These are phyloP conservation scores for Auricularia cornea DNA, from an alignment of 768 basidiomycete genomes.

Conservation along the genomic window DNA sequence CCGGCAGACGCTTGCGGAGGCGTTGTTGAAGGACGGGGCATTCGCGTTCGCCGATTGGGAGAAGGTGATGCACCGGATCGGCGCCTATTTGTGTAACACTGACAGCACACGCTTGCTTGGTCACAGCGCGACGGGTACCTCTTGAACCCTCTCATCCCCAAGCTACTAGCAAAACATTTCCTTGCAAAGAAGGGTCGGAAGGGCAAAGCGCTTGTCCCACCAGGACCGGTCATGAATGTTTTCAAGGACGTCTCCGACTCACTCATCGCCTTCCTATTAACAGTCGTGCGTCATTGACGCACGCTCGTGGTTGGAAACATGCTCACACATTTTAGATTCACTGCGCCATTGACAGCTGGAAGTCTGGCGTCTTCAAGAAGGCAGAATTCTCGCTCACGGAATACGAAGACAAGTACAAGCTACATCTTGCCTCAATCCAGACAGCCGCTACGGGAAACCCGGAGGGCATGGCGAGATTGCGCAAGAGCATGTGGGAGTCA, in stretches of 20 bases:
- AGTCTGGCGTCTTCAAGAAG: neutral
- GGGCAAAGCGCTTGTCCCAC: neutral
- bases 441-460: neutral
- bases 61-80: neutral
- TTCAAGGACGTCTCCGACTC: neutral
- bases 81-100: neutral
- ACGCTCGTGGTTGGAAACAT: neutral
- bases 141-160: neutral
- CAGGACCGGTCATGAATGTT: neutral
- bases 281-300: neutral
- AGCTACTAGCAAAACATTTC: neutral
- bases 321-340: neutral
- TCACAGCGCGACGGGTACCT: neutral
- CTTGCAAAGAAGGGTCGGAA: neutral
- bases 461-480: too few species aligned
- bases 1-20: neutral
- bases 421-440: neutral
- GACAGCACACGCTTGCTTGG: neutral
- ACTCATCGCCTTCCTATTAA: neutral
- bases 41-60: neutral
- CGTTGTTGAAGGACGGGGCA: neutral
- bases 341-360: neutral
- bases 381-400: neutral
- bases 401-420: neutral
- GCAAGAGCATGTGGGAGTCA: too few species aligned